A percentile compares a stretch with the other conserved stretches of the same genome.
These are phyloP conservation scores for Metarhizium album DNA, from an alignment of 2,329 filamentous ascomycete species.

Conservation along the genomic window DNA sequence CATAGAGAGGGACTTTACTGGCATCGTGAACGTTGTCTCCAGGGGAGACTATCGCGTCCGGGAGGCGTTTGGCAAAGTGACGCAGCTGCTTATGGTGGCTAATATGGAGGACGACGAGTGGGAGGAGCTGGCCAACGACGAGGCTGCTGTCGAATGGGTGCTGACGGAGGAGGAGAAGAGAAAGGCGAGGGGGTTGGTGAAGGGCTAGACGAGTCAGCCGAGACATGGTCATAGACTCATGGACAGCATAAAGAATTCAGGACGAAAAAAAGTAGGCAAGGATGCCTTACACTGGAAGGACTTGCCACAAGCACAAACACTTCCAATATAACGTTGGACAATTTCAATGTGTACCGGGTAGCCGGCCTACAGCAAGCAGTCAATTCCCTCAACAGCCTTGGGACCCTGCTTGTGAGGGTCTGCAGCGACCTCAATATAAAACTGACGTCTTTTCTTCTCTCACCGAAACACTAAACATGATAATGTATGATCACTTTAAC, in stretches of 20 bases:
- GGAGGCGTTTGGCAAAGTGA: conserved; percentile 64
- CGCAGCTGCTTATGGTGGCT: conserved; percentile 74
- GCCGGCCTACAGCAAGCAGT: too few relatives aligned
- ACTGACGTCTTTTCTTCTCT: too few relatives aligned
- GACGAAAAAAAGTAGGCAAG: too few relatives aligned
- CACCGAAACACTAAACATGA: too few relatives aligned
- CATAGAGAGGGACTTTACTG: conserved; percentile 74
- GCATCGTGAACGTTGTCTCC: conserved; percentile 57
- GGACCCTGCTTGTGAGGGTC: too few relatives aligned
- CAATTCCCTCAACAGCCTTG: too few relatives aligned
- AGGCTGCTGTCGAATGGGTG: conserved; percentile 60
- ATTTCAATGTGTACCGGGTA: too few relatives aligned
- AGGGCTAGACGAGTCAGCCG: background rate
- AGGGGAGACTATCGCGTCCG: conserved; percentile 66
- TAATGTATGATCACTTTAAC: too few relatives aligned
- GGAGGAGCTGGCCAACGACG: conserved; percentile 54
- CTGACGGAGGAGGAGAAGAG: conserved; percentile 63
- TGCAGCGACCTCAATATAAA: too few relatives aligned
- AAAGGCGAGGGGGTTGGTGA: conserved; percentile 59
- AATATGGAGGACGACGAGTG: conserved; percentile 97
- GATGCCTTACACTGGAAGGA: too few relatives aligned
- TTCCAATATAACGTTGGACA: too few relatives aligned
- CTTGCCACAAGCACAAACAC: too few relatives aligned
- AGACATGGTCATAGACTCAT: background rate
- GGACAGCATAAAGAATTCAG: background rate